Evolutionary conservation across 2,329 filamentous ascomycete genomes (phyloP), one percentile per base, ranked within the genome.

Genomic region (Phaeophleospora eucalypticola): DNA sequence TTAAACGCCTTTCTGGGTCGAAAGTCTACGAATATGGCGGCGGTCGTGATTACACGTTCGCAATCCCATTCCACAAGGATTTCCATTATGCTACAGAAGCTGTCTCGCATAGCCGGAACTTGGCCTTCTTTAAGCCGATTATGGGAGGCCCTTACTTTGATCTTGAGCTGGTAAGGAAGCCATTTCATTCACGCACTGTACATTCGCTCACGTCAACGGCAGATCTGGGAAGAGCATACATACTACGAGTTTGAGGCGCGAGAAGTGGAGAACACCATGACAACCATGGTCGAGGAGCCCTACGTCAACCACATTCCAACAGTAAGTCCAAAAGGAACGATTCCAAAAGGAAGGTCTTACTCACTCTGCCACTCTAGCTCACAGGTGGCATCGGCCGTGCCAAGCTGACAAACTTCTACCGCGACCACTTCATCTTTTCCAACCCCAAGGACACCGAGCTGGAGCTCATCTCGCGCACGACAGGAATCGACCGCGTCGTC

Each of bases 271-370:
- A 78, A 81, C 53, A 90, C 86, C 0, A 89, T 90, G 86, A 75
- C 74, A n/a, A 89, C 86, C 0, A 89, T 90, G 86, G 84, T 89
- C 1, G 74, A 82, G 39, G 81, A 88, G 63, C 86, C 86, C 1
- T 89, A 89, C 58, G 86, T 90, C 1, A 89, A 89, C 60, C 84
- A 89, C 60, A 73, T 89, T 2, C 83, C 85, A 0, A 88, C 84
- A 0, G 58, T 61, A 32, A 53, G 56, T 33, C 16, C n/a, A n/a
- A n/a, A n/a, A n/a, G n/a, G 7, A 6, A 14, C 2, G 27, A 24
- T 6, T 35, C 14, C 14, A 35, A 4, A 16, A 15, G 4, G 4
- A 4, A 35, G 14, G 33, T 4, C 4, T 14, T 14, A 12, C 2
- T n/a, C 24, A 29, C 6, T 29, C 24, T 12, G 12, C 12, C 24